Conservation (phyloP, 345 rosid genomes). For the Stellera chamaejasme region DNA sequence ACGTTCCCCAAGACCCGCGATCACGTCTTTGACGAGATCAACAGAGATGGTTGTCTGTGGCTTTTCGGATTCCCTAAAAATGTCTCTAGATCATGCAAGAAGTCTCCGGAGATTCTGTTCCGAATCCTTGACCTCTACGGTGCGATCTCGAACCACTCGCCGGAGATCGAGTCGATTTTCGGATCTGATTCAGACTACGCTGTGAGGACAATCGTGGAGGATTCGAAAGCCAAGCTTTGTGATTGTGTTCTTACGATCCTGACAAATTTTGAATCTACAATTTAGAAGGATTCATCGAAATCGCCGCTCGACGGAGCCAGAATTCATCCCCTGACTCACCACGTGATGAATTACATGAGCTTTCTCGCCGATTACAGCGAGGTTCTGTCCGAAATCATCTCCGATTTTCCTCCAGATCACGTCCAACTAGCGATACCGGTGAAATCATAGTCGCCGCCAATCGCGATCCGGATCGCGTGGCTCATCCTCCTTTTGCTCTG, state of each 20-base stretch:
- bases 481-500: constrained; percentile 58
- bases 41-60: constrained; percentile 25
- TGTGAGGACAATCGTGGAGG: constrained; percentile 31
- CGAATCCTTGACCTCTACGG: constrained; percentile 59
- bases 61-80: constrained; percentile 39
- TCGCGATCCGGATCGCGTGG: constrained; percentile 51
- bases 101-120: constrained; percentile 64
- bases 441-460: constrained; percentile 22
- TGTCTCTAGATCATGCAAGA: constrained; percentile 33
- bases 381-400: constrained; percentile 40
- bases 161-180: constrained; percentile 46
- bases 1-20: no score
- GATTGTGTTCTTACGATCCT: constrained; percentile 39
- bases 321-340: constrained; percentile 67
- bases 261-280: constrained; percentile 50
- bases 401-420: constrained; percentile 47
- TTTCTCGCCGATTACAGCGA: constrained; percentile 18
- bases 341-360: constrained; percentile 62
- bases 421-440: constrained; percentile 17
- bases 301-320: constrained; percentile 52
- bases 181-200: constrained; percentile 28
- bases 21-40: no score
- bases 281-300: constrained; percentile 49
- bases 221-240: constrained; percentile 37
- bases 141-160: constrained; percentile 34